Base-by-base conservation (phyloP, 192 early-diverging fungal genomes). In the Thamnidium elegans region DNA sequence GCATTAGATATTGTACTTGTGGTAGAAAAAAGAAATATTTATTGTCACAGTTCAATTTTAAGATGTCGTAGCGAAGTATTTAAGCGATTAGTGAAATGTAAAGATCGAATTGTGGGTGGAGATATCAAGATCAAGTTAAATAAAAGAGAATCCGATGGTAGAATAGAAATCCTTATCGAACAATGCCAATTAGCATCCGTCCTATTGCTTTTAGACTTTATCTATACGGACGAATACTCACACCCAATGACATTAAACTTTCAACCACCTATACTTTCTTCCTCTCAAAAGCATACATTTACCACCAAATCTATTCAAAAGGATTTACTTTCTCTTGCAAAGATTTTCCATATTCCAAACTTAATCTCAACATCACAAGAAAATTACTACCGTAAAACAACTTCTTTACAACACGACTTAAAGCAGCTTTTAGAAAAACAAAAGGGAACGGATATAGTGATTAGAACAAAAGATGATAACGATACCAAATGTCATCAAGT, bases 201-300 rank as follows among this genome's bases (percentile, higher is more conserved):
- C 2, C 48, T 74, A 14, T 63, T 81, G 13, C 61, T 86, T 9
- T 54, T 86, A 15, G 80, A 87, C 52, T 86, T 76, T 48, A 23
- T 84, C 11, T 87, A 87, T 55, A 79, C 80, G 23, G 82, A 81
- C 48, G 52, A 55, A 11, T 76, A 77, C 34, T 66, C 73, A 15
- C 76, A 75, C 1, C 75, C 75, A n/a, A 78, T 75, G 81, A 70
- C 77, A n/a, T 19, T 50, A n/a, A 17, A 23, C 3, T 64, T 43
- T 26, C 13, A 54, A n/a, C 1, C 69, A 3, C 62, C 68, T 21
- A 8, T 50, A 3, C 39, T 54, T 14, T 64, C 17, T 54, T 17
- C 21, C 21, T 11, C 39, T 44, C 58, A 23, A 10, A n/a, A 21
- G 58, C 46, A 48, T 5, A n/a, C 39, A 43, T 23, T 20, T 59